Conservation (phyloP, 2,329 filamentous ascomycete genomes). For the Elsinoe fawcettii region DNA sequence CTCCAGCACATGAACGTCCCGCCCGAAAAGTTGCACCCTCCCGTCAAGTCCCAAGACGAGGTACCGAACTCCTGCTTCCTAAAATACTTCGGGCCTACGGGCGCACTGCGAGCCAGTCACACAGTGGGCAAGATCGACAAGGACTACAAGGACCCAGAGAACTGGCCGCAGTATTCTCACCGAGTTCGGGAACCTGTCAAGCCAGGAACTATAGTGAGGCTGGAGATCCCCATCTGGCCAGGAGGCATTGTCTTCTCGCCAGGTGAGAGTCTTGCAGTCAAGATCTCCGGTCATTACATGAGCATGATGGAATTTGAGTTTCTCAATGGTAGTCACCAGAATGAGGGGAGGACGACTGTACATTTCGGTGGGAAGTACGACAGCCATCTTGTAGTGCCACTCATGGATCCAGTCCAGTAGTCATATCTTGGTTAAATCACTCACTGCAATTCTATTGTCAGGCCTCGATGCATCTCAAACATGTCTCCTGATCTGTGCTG, state of each 20-base stretch:
- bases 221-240: slow-evolving; percentile 43
- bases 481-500: too few species aligned
- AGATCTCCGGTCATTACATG: not conserved
- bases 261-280: slow-evolving; percentile 26
- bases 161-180: too few species aligned
- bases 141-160: slow-evolving; percentile 24
- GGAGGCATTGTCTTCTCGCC: slow-evolving; percentile 39
- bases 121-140: not conserved
- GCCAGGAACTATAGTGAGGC: slow-evolving; percentile 35
- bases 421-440: too few species aligned
- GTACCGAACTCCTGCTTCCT: not conserved
- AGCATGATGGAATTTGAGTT: not conserved
- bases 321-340: too few species aligned
- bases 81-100: slow-evolving; percentile 31
- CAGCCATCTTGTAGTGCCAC: too few species aligned
- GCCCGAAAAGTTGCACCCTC: slow-evolving; percentile 20
- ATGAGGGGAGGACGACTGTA: too few species aligned
- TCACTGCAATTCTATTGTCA: too few species aligned
- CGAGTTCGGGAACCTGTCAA: slow-evolving; percentile 31
- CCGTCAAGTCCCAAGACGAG: not conserved
- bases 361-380: too few species aligned
- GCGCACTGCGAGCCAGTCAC: slow-evolving; percentile 40
- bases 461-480: too few species aligned
- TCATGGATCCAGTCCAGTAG: too few species aligned
- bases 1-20: slow-evolving; percentile 40